A percentile compares a stretch with the other conserved stretches of the same genome.
Evolutionary conservation across 2,329 filamentous ascomycete species (phyloP).

Genomic region (Fusarium hainanense): DNA sequence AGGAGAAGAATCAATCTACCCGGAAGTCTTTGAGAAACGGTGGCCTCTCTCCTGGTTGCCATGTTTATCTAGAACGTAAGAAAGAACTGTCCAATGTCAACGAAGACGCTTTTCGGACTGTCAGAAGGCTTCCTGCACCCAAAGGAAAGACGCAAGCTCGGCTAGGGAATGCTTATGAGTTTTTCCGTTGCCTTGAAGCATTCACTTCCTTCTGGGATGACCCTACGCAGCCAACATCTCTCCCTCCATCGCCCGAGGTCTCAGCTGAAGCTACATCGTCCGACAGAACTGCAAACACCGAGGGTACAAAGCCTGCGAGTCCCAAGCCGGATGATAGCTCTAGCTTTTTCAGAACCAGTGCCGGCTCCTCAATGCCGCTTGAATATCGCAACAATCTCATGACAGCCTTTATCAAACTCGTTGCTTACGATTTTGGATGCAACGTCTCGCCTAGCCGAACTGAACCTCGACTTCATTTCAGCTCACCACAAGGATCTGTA

Average conservation of each 20-base stretch:
- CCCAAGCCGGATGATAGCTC: conserved; percentile 23
- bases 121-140: conserved; percentile 66
- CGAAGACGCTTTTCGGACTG: conserved; percentile 68
- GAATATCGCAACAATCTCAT: conserved; percentile 68
- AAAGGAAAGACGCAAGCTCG: conserved; percentile 65
- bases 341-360: conserved; percentile 55
- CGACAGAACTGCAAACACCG: conserved; percentile 12
- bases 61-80: conserved; percentile 68
- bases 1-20: conserved; percentile 60
- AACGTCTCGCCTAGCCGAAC: conserved; percentile 66
- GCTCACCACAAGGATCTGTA: conserved; percentile 49
- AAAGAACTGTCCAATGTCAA: conserved; percentile 68
- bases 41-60: conserved; percentile 65
- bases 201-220: conserved; percentile 72
- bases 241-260: conserved; percentile 50
- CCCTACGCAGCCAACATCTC: conserved; percentile 56
- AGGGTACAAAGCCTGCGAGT: conserved; percentile 22
- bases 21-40: conserved; percentile 63
- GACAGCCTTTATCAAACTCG: conserved; percentile 70
- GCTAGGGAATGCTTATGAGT: conserved; percentile 73
- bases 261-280: conserved; percentile 39
- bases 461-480: conserved; percentile 69
- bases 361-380: conserved; percentile 67
- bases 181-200: conserved; percentile 70
- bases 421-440: conserved; percentile 74